These are phyloP conservation scores for Boletus rubropictus DNA, from an alignment of 768 basidiomycete species.

Conservation along the genomic window DNA sequence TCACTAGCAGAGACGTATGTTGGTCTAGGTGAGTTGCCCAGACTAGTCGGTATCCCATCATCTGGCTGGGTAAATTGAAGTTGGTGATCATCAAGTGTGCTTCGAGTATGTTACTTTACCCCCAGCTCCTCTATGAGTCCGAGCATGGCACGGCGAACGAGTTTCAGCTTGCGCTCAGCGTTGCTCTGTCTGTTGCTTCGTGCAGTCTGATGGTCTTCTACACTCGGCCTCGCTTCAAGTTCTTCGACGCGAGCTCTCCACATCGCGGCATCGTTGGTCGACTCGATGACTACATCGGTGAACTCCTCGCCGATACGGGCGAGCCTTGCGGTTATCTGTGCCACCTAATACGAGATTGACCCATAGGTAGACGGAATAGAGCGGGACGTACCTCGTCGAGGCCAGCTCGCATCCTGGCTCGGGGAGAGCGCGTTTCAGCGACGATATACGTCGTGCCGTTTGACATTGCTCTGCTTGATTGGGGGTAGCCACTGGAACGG, in stretches of 20 bases:
- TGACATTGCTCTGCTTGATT: slow-evolving; percentile 3
- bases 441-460: not conserved
- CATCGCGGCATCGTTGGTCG: slow-evolving; percentile 19
- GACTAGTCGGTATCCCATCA: slow-evolving; percentile 11
- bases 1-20: not conserved
- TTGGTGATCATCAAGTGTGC: not conserved
- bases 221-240: slow-evolving; percentile 31
- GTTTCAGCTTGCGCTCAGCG: slow-evolving; percentile 27
- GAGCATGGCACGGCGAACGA: slow-evolving; percentile 37
- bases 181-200: slow-evolving; percentile 31
- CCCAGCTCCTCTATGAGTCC: slow-evolving; percentile 40
- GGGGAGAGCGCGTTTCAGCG: slow-evolving; percentile 12
- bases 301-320: slow-evolving; percentile 30
- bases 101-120: slow-evolving; percentile 18
- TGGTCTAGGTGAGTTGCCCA: slow-evolving; percentile 10
- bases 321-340: slow-evolving; percentile 26
- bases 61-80: slow-evolving; percentile 13
- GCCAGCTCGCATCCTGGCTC: slow-evolving; percentile 17
- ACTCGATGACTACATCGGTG: slow-evolving; percentile 14
- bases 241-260: slow-evolving; percentile 30
- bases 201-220: slow-evolving; percentile 25
- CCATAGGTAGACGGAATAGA: not conserved
- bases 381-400: slow-evolving; percentile 24
- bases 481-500: not conserved
- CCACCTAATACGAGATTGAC: slow-evolving; percentile 11